phyloP scores from a whole-genome alignment of 2,329 filamentous ascomycete species.

The Atkinsonella texensis region DNA sequence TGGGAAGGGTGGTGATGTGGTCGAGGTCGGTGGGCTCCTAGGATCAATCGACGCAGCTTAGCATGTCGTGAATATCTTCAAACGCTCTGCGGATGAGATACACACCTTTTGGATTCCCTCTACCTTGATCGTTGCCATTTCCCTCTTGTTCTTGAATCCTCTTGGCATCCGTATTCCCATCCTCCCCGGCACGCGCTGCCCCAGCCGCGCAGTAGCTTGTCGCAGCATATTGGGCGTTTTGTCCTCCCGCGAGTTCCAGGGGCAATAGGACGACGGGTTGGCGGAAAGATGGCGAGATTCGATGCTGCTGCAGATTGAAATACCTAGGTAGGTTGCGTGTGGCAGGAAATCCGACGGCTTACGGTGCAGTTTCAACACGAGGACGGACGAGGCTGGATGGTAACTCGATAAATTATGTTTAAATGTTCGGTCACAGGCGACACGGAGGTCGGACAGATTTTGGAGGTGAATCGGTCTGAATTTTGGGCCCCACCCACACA shows the following conservation, averaged over 20 bases:
- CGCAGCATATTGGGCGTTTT: conserved; percentile 20
- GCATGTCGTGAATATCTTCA: not conserved
- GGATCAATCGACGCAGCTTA: not conserved
- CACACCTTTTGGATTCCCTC: conserved; percentile 22
- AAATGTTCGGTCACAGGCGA: not conserved
- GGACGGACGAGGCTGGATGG: not conserved
- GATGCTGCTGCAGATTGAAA: not conserved
- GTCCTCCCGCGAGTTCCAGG: not conserved
- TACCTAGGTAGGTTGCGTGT: not conserved
- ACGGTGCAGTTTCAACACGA: not conserved
- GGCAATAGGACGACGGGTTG: too few relatives aligned
- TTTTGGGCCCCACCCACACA: not conserved
- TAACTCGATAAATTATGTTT: not conserved
- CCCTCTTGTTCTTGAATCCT: conserved; percentile 6
- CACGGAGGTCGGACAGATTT: not conserved
- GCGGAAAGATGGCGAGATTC: too few relatives aligned
- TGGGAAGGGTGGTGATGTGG: conserved; percentile 74
- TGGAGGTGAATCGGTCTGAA: not conserved
- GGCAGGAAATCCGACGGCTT: too few relatives aligned
- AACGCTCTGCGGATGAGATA: not conserved
- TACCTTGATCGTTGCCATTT: conserved; percentile 21
- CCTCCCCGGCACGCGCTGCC: conserved; percentile 14
- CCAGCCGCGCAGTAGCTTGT: conserved; percentile 21
- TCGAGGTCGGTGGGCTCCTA: conserved; percentile 76
- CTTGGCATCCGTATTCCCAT: conserved; percentile 13